Evolutionary conservation across 371 early-diverging fungal species (phyloP).

Genomic region (Capillidium rhysosporum): DNA sequence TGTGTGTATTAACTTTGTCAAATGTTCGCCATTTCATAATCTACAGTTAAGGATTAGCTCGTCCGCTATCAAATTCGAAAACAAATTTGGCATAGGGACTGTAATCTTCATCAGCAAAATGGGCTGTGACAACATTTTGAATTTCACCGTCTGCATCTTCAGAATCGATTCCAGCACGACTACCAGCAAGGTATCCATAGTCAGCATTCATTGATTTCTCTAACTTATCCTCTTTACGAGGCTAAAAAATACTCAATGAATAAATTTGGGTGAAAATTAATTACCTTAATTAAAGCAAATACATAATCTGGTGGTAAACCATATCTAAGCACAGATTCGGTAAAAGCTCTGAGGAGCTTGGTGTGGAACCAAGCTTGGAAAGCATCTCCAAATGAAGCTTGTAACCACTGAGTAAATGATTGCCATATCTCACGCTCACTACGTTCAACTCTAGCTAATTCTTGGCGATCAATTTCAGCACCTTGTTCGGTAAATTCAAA

Average conservation of each 20-base stretch:
- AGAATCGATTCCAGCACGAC: background rate
- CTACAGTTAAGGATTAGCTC: too few species aligned
- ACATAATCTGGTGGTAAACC: conserved; percentile 91
- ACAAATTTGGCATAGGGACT: background rate
- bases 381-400: conserved; percentile 84
- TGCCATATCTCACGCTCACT: conserved; percentile 58
- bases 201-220: background rate
- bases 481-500: conserved; percentile 71
- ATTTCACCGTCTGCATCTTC: background rate
- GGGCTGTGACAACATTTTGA: background rate
- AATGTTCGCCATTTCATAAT: too few species aligned
- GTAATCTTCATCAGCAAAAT: conserved; percentile 2
- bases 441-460: conserved; percentile 43
- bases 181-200: background rate
- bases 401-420: conserved; percentile 17
- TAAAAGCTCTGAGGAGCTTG: conserved; percentile 81
- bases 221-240: conserved; percentile 7
- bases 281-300: conserved; percentile 55
- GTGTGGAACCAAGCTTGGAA: conserved; percentile 81
- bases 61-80: background rate
- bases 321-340: conserved; percentile 91
- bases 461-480: conserved; percentile 46
- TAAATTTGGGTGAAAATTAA: conserved; percentile 6
- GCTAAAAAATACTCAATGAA: conserved; percentile 6
- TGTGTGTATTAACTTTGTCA: too few species aligned